phyloP scores from a whole-genome alignment of 441 rosid species.

The Breynia disticha region DNA sequence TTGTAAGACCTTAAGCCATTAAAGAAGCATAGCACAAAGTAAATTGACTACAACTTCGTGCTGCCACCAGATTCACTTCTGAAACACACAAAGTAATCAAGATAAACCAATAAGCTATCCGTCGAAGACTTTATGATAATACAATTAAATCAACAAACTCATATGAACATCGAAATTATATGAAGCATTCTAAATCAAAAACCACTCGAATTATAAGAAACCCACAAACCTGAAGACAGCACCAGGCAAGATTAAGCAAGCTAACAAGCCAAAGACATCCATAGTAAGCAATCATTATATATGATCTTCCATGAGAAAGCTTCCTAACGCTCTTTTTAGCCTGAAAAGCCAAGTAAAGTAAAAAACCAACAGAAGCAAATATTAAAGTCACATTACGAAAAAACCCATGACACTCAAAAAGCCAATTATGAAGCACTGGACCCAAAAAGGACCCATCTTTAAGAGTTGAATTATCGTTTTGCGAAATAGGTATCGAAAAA shows the following conservation, averaged over 20 bases:
- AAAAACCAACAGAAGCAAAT: slow-evolving; percentile 46
- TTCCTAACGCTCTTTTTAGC: slow-evolving; percentile 58
- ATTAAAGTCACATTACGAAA: slow-evolving; percentile 56
- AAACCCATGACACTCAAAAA: slow-evolving; percentile 71
- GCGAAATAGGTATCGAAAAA: slow-evolving; percentile 21
- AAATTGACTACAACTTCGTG: neutral
- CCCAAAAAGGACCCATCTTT: slow-evolving; percentile 19
- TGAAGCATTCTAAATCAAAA: slow-evolving; percentile 3
- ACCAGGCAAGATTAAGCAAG: slow-evolving; percentile 86
- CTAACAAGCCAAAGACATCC: slow-evolving; percentile 78
- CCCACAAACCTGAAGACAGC: slow-evolving; percentile 60
- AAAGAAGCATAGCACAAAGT: no score
- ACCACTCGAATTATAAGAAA: neutral
- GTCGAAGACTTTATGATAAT: neutral
- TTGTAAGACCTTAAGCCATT: no score
- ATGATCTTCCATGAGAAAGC: slow-evolving; percentile 67
- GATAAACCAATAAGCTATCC: neutral
- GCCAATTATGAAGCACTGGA: slow-evolving; percentile 35
- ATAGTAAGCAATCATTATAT: slow-evolving; percentile 69
- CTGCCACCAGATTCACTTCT: neutral
- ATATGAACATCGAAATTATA: neutral
- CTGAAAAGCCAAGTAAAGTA: slow-evolving; percentile 53
- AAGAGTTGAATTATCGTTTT: slow-evolving; percentile 27
- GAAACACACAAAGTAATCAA: neutral
- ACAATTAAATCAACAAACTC: neutral